These are phyloP conservation scores for Ploettnerulaceae sp. DNA, from an alignment of 2,329 filamentous ascomycete species.

Conservation along the genomic window DNA sequence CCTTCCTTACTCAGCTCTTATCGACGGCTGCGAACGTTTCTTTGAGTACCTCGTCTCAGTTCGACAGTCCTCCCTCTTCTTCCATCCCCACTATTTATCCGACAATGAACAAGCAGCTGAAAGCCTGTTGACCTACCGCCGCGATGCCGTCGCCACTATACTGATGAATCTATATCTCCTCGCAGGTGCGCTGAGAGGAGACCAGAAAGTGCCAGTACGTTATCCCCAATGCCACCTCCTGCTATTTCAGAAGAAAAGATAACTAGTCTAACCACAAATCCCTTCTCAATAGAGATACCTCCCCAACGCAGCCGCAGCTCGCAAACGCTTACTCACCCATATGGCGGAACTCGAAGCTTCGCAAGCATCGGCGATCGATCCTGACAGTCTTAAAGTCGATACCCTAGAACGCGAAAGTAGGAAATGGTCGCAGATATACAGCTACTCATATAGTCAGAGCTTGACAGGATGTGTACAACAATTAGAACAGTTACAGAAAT, in stretches of 20 bases:
- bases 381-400: neutral
- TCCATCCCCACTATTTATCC: conserved; percentile 48
- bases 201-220: conserved; percentile 42
- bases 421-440: conserved; percentile 54
- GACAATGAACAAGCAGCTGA: conserved; percentile 46
- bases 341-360: conserved; percentile 45
- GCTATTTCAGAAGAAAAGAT: neutral
- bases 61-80: conserved; percentile 53
- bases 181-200: conserved; percentile 48
- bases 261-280: neutral
- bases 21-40: conserved; percentile 52
- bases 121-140: conserved; percentile 45
- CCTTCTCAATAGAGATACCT: conserved; percentile 40
- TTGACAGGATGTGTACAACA: conserved; percentile 49
- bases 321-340: conserved; percentile 47
- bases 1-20: conserved; percentile 50
- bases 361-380: conserved; percentile 15
- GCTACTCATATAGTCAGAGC: conserved; percentile 49
- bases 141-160: conserved; percentile 54
- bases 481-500: conserved; percentile 49
- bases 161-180: conserved; percentile 55
- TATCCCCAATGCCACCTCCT: neutral
- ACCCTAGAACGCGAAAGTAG: conserved; percentile 27
- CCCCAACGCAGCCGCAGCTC: conserved; percentile 49
- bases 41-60: conserved; percentile 55